Base-by-base conservation (phyloP, 371 early-diverging fungal genomes). In the Dichotomocladium elegans region DNA sequence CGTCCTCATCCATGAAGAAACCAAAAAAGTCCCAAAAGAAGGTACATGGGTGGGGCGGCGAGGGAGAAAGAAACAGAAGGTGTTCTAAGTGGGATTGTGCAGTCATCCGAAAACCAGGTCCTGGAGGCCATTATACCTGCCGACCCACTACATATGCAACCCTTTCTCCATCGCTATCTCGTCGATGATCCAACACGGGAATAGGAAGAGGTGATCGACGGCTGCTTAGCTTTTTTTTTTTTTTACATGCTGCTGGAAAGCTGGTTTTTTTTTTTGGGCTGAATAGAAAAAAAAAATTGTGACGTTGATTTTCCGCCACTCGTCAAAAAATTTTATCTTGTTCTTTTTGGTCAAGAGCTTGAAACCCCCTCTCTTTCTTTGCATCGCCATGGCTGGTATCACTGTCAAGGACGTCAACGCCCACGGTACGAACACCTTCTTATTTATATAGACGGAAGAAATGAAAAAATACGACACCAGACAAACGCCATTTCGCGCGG, bases 401-500 rank as follows among this genome's bases (percentile, higher is more conserved):
- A 95, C 96, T 74, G 96, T 99, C 58, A 95, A 93, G 88, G 99
- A 99, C 90, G 96, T 99, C 66, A 81, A 81, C 82, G 72, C 96
- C 55, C 92, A 93, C 75, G 89, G 76, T 75, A 72, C 25, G 19
- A 21, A 42, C 7, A 25, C 10, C 24, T n/a, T 49, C 8, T 31
- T 33, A 21, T n/a, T 26, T 12, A n/a, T 19, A 30, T 12, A 14
- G 4, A 30, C 17, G 6, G 11, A 17, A 7, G 4, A 40, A n/a
- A 41, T 6, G 17, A 19, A 17, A 19, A 34, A 6, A n/a, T n/a
- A n/a, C n/a, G n/a, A n/a, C n/a, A n/a, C n/a, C n/a, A n/a, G n/a
- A n/a, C n/a, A n/a, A n/a, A n/a, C n/a, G n/a, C n/a, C n/a, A n/a
- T n/a, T n/a, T n/a, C n/a, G 12, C 15, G 19, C 46, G 27, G 11